Conservation (phyloP, 2,329 filamentous ascomycete species). For the Dryadomyces quercus-mongolicae region DNA sequence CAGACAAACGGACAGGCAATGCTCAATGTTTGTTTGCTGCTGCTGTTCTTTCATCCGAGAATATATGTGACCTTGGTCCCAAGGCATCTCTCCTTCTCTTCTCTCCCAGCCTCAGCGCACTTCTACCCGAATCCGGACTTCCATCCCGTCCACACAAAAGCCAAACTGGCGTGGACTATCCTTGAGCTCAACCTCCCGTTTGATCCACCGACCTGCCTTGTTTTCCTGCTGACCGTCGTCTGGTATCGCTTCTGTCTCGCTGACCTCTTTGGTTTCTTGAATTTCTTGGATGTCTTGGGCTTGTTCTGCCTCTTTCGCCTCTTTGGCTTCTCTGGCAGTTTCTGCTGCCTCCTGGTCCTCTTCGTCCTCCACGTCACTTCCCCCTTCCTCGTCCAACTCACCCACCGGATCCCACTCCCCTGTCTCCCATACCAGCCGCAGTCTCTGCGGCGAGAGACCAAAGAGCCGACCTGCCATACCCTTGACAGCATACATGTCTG, state of each 20-base stretch:
- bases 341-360: conserved; percentile 33
- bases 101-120: background rate
- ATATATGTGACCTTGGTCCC: background rate
- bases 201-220: conserved; percentile 49
- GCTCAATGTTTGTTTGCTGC: too few species aligned
- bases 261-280: conserved; percentile 4
- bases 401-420: conserved; percentile 77
- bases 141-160: conserved; percentile 65
- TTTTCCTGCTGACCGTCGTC: background rate
- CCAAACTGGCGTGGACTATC: conserved; percentile 73
- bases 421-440: conserved; percentile 74
- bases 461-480: conserved; percentile 67
- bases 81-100: too few species aligned
- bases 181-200: conserved; percentile 66
- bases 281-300: conserved; percentile 12
- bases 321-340: conserved; percentile 8
- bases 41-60: too few species aligned
- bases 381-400: conserved; percentile 46
- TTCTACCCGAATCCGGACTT: conserved; percentile 62
- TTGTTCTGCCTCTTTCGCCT: conserved; percentile 18
- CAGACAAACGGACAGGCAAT: too few species aligned
- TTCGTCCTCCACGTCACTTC: conserved; percentile 42
- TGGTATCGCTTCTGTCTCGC: conserved; percentile 12
- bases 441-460: conserved; percentile 45
- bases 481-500: conserved; percentile 72